Evolutionary conservation across 2,329 filamentous ascomycete genomes (phyloP).

Genomic region (Ceratocystis cacaofunesta): DNA sequence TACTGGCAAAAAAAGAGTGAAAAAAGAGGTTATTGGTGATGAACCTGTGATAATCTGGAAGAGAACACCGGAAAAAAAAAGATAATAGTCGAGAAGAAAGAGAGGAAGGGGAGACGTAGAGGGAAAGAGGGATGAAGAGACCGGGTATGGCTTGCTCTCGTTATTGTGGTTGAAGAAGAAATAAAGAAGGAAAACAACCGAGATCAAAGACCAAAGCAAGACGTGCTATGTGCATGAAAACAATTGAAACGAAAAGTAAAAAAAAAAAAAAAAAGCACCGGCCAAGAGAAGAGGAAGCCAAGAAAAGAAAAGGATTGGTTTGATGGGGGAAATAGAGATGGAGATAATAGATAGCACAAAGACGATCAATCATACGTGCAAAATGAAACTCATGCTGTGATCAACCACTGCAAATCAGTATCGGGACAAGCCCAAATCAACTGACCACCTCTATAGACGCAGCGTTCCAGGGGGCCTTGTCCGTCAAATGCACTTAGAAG

Average conservation of each 20-base stretch:
- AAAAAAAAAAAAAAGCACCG: neutral
- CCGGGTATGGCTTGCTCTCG: neutral
- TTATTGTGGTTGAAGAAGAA: neutral
- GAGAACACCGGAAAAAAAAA: neutral
- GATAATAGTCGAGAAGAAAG: neutral
- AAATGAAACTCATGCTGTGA: neutral
- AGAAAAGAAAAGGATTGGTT: neutral
- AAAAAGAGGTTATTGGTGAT: too few species aligned
- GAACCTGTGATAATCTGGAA: neutral
- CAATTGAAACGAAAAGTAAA: neutral
- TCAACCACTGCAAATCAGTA: neutral
- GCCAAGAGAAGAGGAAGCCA: neutral
- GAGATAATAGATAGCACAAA: neutral
- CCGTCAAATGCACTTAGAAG: too few species aligned
- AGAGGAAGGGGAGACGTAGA: too few species aligned
- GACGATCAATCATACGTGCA: neutral
- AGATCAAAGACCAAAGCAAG: conserved; percentile 2
- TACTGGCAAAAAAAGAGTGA: too few species aligned
- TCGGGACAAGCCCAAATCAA: conserved; percentile 1
- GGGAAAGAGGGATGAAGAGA: neutral
- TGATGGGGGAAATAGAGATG: neutral
- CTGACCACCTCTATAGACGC: too few species aligned
- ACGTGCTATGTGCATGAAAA: neutral
- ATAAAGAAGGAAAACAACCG: conserved; percentile 3
- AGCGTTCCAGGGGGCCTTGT: neutral